A percentile compares a stretch with the other conserved stretches of the same genome.
Evolutionary conservation across 1,139 yeast genomes (phyloP).

Genomic region (Nakaseomyces bracarensis): DNA sequence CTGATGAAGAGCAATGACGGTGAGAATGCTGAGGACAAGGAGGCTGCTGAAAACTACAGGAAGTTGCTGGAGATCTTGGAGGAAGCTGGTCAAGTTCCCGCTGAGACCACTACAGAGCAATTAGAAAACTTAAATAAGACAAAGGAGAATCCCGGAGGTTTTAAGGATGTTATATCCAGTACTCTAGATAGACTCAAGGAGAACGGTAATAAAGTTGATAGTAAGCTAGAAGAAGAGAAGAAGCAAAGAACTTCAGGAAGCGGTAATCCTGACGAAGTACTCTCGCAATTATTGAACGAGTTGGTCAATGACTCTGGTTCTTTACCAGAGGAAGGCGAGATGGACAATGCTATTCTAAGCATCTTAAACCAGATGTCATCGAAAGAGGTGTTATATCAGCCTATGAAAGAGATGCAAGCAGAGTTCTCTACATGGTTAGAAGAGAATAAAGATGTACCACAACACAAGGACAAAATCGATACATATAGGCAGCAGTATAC

Average conservation of each 20-base stretch:
- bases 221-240: slow-evolving; percentile 43
- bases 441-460: slow-evolving; percentile 36
- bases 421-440: slow-evolving; percentile 44
- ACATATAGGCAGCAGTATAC: slow-evolving; percentile 50
- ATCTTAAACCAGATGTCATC: slow-evolving; percentile 80
- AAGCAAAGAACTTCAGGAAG: slow-evolving; percentile 17
- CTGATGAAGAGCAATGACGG: slow-evolving; percentile 22
- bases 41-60: slow-evolving; percentile 42
- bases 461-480: slow-evolving; percentile 42
- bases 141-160: slow-evolving; percentile 31
- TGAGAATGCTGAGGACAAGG: slow-evolving; percentile 28
- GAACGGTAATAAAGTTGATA: slow-evolving; percentile 60
- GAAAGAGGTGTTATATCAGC: slow-evolving; percentile 80
- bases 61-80: slow-evolving; percentile 49
- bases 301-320: slow-evolving; percentile 37
- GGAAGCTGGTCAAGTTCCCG: slow-evolving; percentile 46
- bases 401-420: slow-evolving; percentile 69
- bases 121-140: slow-evolving; percentile 38
- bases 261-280: slow-evolving; percentile 45
- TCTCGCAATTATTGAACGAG: slow-evolving; percentile 44
- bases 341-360: slow-evolving; percentile 56
- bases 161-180: slow-evolving; percentile 70
- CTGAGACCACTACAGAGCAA: slow-evolving; percentile 43
- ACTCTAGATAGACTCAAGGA: slow-evolving; percentile 72
- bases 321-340: slow-evolving; percentile 45